Evolutionary conservation across 768 basidiomycete species (phyloP).

Genomic region (Cystofilobasidium bisporidii): DNA sequence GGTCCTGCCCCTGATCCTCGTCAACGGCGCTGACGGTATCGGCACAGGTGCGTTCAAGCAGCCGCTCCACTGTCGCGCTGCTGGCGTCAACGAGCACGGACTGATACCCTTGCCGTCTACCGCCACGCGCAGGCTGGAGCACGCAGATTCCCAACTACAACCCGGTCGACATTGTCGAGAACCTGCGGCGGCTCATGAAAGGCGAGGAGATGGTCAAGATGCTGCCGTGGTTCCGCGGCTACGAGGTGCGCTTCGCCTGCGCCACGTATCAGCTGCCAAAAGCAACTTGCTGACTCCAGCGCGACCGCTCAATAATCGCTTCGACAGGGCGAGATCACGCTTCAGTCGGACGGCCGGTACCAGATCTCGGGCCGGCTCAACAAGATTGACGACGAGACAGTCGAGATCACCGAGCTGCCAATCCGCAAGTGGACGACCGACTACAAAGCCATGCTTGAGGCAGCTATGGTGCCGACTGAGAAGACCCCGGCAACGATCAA

Average conservation of each 20-base stretch:
- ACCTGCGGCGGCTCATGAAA: constrained; percentile 74
- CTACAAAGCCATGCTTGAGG: constrained; percentile 85
- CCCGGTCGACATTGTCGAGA: constrained; percentile 77
- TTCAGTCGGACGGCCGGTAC: constrained; percentile 50
- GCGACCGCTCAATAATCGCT: background rate
- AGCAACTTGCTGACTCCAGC: too few relatives aligned
- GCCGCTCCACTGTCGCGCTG: too few relatives aligned
- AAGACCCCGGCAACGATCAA: constrained; percentile 75
- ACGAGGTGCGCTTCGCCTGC: constrained; percentile 42
- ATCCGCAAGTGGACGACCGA: constrained; percentile 88
- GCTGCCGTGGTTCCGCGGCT: constrained; percentile 96
- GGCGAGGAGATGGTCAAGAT: constrained; percentile 74
- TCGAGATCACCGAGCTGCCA: constrained; percentile 91
- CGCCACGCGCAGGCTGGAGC: constrained; percentile 65
- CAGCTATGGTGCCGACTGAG: constrained; percentile 63
- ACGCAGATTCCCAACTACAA: constrained; percentile 87
- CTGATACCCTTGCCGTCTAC: too few relatives aligned
- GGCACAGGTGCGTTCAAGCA: constrained; percentile 79
- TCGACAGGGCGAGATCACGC: constrained; percentile 22
- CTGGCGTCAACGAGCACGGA: too few relatives aligned
- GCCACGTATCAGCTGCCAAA: too few relatives aligned
- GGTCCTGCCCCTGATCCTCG: constrained; percentile 69
- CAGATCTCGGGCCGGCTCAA: constrained; percentile 62
- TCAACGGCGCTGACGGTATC: constrained; percentile 96
- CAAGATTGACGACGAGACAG: constrained; percentile 74